Evolutionary conservation across 2,329 filamentous ascomycete genomes (phyloP), one percentile per base, ranked within the genome.

Genomic region (Ascochyta viciae-villosae): DNA sequence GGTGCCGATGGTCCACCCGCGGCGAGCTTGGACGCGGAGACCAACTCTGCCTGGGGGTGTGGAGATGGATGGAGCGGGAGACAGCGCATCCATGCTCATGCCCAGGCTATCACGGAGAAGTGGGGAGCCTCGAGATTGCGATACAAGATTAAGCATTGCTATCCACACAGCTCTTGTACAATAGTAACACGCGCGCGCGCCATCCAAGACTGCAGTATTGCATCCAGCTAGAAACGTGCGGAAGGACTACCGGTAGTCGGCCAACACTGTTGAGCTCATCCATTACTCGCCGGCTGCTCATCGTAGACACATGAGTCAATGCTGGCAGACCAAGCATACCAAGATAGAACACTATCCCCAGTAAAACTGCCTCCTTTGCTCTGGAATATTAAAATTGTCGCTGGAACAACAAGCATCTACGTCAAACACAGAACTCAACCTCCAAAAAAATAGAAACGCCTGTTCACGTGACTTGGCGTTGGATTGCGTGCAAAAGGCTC

Each of bases 31-130:
- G 53, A 56, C 51, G 23, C 31, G 46, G 50, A 45, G 52, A 35
- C 38, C 44, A 44, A 48, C 19, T 48, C 16, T 27, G 29, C 27
- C 50, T 47, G 48, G 48, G 52, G 33, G 54, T 57, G 49, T 49
- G 54, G 54, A 57, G 54, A 57, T 43, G 19, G 27, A 51, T 56
- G 53, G 53, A 48, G 48, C 31, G 51, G 47, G 42, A 31, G 29
- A 56, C 53, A 56, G 47, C 53, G 24, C 53, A 56, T 47, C 47
- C 53, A 47, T 56, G 53, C 43, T 42, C 53, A 47, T 56, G 53
- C 43, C 33, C 53, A 33, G 9, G 42, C 12, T 26, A 51, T 38
- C 31, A 46, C 33, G 38, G 48, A 46, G 24, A 27, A 38, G 43
- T 47, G 43, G 43, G 38, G 48, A 43, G 15, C 13, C 15, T 39